These are phyloP conservation scores for Salvia rosmarinus DNA, from an alignment of 257 asterid genomes.

Conservation along the genomic window DNA sequence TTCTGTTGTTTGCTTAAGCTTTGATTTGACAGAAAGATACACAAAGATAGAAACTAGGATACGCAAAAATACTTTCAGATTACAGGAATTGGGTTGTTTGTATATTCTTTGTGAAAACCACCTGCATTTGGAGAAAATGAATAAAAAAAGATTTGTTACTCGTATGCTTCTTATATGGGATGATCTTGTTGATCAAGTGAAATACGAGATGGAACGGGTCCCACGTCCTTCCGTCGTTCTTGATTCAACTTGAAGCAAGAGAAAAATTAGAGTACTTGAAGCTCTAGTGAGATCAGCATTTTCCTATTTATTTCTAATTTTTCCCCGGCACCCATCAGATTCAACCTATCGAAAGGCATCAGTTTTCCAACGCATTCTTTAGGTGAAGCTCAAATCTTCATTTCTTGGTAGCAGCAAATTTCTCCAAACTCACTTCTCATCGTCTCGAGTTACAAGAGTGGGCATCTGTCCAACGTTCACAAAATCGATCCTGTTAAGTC, in stretches of 20 bases:
- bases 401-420: not conserved
- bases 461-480: constrained; percentile 69
- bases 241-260: not conserved
- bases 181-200: not conserved
- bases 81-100: constrained; percentile 41
- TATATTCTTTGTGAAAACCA: constrained; percentile 35
- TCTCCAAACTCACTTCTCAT: constrained; percentile 15
- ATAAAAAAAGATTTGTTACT: constrained; percentile 3
- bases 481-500: constrained; percentile 71
- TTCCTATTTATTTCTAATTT: constrained; percentile 19
- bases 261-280: too few relatives aligned
- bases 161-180: not conserved
- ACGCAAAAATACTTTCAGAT: constrained; percentile 29
- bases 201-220: not conserved
- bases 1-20: constrained; percentile 36
- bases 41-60: constrained; percentile 38
- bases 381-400: constrained; percentile 26
- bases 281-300: constrained; percentile 7
- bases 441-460: constrained; percentile 40
- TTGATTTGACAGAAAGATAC: constrained; percentile 28
- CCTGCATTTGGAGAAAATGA: constrained; percentile 4
- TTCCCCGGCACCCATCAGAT: constrained; percentile 8
- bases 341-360: constrained; percentile 25
- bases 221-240: not conserved
- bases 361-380: constrained; percentile 7